Percentiles rank a stretch among this genome's conserved stretches.
phyloP scores from a whole-genome alignment of 345 rosid species.

The Zanthoxylum bungeanum region DNA sequence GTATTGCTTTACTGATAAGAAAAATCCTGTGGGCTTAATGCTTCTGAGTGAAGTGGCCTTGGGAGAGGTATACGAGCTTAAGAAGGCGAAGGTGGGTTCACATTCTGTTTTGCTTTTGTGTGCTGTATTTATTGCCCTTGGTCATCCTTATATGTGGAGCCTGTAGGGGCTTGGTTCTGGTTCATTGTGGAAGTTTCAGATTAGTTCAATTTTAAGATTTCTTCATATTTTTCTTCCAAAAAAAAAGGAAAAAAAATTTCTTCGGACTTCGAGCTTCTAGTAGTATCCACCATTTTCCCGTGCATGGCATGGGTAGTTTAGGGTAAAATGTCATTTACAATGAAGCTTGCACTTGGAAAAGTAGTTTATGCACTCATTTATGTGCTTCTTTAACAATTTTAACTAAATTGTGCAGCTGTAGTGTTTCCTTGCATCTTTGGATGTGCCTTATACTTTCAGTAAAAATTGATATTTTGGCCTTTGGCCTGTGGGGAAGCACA shows the following conservation, averaged over 20 bases:
- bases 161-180: not conserved
- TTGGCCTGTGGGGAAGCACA: not conserved
- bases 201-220: not conserved
- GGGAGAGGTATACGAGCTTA: conserved; percentile 79
- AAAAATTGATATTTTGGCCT: not conserved
- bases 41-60: conserved; percentile 89
- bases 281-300: not conserved
- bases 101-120: not conserved
- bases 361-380: not conserved
- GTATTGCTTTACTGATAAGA: conserved; percentile 77
- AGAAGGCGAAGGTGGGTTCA: conserved; percentile 63
- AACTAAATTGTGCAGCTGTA: not conserved
- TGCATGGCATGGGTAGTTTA: not conserved
- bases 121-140: not conserved
- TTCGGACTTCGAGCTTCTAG: not conserved
- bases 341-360: not conserved
- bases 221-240: not conserved
- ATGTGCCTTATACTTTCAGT: not conserved
- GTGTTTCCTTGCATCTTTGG: not conserved
- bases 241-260: not conserved
- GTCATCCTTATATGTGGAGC: not conserved
- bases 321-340: not conserved
- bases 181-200: not conserved
- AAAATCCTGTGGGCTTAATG: conserved; percentile 86
- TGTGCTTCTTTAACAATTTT: not conserved